phyloP scores from a whole-genome alignment of 2,329 filamentous ascomycete genomes.

The Diaporthe destruens region DNA sequence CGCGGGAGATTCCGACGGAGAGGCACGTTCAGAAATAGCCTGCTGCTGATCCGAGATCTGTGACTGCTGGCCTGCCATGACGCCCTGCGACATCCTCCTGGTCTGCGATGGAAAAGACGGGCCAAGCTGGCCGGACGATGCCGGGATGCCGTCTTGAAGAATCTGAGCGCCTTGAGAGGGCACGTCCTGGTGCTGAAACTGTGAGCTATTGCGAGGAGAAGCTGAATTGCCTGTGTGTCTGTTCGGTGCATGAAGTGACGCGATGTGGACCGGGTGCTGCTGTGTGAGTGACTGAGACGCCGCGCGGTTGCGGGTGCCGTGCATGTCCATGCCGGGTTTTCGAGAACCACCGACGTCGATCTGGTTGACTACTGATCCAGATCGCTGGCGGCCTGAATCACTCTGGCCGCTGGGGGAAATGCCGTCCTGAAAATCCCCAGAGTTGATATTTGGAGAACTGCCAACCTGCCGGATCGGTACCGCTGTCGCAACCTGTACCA shows the following conservation, averaged over 20 bases:
- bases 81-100: constrained; percentile 36
- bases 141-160: constrained; percentile 8
- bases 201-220: constrained; percentile 33
- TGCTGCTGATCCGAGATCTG: constrained; percentile 32
- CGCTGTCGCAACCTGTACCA: constrained; percentile 40
- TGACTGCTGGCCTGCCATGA: constrained; percentile 13
- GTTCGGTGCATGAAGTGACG: constrained; percentile 39
- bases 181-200: constrained; percentile 30
- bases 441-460: constrained; percentile 36
- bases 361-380: constrained; percentile 41
- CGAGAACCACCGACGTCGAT: constrained; percentile 39
- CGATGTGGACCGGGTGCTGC: constrained; percentile 39
- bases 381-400: constrained; percentile 31
- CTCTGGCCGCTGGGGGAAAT: constrained; percentile 37
- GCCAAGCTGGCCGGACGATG: constrained; percentile 4
- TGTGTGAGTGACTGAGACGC: constrained; percentile 27
- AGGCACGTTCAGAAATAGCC: constrained; percentile 32
- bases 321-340: constrained; percentile 33
- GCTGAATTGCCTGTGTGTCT: constrained; percentile 32
- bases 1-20: constrained; percentile 37
- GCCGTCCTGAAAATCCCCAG: constrained; percentile 24
- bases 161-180: constrained; percentile 10
- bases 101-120: constrained; percentile 8
- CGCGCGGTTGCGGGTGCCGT: constrained; percentile 38
- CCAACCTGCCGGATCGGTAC: constrained; percentile 41